These are phyloP conservation scores for Xylaria sp. DNA, from an alignment of 2,329 filamentous ascomycete species.

Conservation along the genomic window DNA sequence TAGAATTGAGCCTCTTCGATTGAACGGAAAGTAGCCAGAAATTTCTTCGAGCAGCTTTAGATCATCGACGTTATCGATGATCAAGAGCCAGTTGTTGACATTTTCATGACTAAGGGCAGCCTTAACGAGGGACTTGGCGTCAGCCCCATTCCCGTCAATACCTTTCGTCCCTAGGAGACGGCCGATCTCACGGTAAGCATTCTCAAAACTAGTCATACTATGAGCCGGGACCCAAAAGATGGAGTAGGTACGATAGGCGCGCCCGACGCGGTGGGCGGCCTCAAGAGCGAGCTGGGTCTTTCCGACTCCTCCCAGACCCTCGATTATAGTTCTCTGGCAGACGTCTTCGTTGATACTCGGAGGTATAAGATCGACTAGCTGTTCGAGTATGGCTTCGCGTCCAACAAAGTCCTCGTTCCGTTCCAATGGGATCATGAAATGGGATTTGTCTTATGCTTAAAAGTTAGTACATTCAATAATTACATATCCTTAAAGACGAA, in stretches of 20 bases:
- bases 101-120: conserved; percentile 44
- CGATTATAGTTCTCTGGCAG: background rate
- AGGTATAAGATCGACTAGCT: background rate
- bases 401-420: conserved; percentile 1
- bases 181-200: conserved; percentile 46
- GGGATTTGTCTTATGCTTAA: too few relatives aligned
- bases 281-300: conserved; percentile 13
- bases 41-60: background rate
- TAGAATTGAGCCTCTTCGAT: background rate
- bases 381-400: background rate
- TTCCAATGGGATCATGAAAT: conserved; percentile 2
- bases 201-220: conserved; percentile 19
- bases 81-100: conserved; percentile 29
- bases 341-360: background rate
- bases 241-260: conserved; percentile 13
- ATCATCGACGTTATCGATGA: background rate
- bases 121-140: conserved; percentile 54
- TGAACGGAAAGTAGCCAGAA: background rate
- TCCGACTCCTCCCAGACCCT: background rate
- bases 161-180: conserved; percentile 45
- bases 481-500: too few relatives aligned
- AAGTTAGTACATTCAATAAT: too few relatives aligned
- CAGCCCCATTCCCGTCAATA: conserved; percentile 49
- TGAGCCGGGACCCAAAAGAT: conserved; percentile 28
- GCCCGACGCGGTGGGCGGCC: conserved; percentile 11